These are phyloP conservation scores for Porodaedalea pini DNA, from an alignment of 1,284 basidiomycete genomes.

Conservation along the genomic window DNA sequence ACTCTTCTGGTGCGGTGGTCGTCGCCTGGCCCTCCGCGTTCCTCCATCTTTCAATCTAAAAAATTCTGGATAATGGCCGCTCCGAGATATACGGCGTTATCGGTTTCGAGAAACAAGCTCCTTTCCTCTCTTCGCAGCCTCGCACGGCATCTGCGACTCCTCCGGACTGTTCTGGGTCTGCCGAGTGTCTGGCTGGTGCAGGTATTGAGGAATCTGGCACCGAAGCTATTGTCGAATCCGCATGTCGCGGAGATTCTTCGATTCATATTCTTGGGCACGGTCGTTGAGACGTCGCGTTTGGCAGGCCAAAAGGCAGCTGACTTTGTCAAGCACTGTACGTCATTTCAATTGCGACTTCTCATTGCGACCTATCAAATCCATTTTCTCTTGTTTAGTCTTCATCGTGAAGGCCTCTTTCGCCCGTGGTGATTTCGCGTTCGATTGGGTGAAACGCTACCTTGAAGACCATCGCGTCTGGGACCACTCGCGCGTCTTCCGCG, in stretches of 20 bases:
- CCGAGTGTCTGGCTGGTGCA: constrained; percentile 1
- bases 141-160: not conserved
- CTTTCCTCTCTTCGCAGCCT: not conserved
- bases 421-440: constrained; percentile 16
- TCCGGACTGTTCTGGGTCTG: not conserved
- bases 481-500: constrained; percentile 17
- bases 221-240: constrained; percentile 10
- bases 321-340: constrained; percentile 15
- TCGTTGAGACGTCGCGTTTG: constrained; percentile 9
- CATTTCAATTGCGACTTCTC: not conserved
- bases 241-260: constrained; percentile 15
- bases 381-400: constrained; percentile 7
- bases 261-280: constrained; percentile 15
- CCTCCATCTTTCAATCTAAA: not conserved
- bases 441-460: constrained; percentile 18
- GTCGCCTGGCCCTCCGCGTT: not conserved
- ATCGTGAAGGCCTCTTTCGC: constrained; percentile 17
- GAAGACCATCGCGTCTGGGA: constrained; percentile 16
- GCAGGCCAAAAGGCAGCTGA: constrained; percentile 13
- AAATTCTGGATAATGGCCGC: not conserved
- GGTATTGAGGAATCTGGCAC: constrained; percentile 1
- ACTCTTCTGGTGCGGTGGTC: no score
- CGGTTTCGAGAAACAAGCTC: not conserved
- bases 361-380: not conserved
- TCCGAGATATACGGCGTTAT: not conserved